Percentiles rank a stretch among this genome's conserved stretches.
Conservation (phyloP, 2,329 filamentous ascomycete genomes). For the Ascosphaera aggregata region DNA sequence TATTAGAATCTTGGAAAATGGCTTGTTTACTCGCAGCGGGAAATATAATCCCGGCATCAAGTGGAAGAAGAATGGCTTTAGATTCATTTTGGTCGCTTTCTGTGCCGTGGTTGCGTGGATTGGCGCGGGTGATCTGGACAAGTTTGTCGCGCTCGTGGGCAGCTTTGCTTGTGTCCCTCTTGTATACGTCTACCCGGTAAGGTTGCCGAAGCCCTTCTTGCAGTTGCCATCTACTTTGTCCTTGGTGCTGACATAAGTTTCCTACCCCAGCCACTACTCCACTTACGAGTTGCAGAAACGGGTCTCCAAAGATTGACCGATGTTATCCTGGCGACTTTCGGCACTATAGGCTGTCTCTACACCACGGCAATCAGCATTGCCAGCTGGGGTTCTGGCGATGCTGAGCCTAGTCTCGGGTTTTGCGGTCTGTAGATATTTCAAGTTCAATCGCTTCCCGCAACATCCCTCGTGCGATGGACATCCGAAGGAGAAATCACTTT, state of each 20-base stretch:
- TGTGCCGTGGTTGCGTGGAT: slow-evolving; percentile 80
- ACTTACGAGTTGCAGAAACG: slow-evolving; percentile 55
- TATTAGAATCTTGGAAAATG: slow-evolving; percentile 88
- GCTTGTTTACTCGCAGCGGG: slow-evolving; percentile 76
- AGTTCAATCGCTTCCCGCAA: too few species aligned
- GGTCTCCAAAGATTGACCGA: slow-evolving; percentile 47
- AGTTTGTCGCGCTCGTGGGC: slow-evolving; percentile 88
- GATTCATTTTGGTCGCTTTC: slow-evolving; percentile 73
- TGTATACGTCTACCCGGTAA: slow-evolving; percentile 92
- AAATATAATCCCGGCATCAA: slow-evolving; percentile 99
- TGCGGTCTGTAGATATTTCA: slow-evolving; percentile 25
- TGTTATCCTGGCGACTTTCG: slow-evolving; percentile 55
- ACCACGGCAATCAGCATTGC: slow-evolving; percentile 69
- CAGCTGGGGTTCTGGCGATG: slow-evolving; percentile 50
- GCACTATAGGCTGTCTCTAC: slow-evolving; percentile 71
- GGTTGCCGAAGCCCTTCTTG: slow-evolving; percentile 15
- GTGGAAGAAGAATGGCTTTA: slow-evolving; percentile 97
- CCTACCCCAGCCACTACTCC: slow-evolving; percentile 51
- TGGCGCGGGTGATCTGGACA: slow-evolving; percentile 81
- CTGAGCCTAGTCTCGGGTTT: slow-evolving; percentile 34
- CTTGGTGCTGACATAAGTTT: slow-evolving; percentile 2
- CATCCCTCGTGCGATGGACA: too few species aligned
- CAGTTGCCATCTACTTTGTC: slow-evolving; percentile 1
- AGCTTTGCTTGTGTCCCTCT: slow-evolving; percentile 95
- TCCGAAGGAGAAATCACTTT: too few species aligned